Base-by-base conservation (phyloP, 345 rosid species). In the Lagerstroemia speciosa region DNA sequence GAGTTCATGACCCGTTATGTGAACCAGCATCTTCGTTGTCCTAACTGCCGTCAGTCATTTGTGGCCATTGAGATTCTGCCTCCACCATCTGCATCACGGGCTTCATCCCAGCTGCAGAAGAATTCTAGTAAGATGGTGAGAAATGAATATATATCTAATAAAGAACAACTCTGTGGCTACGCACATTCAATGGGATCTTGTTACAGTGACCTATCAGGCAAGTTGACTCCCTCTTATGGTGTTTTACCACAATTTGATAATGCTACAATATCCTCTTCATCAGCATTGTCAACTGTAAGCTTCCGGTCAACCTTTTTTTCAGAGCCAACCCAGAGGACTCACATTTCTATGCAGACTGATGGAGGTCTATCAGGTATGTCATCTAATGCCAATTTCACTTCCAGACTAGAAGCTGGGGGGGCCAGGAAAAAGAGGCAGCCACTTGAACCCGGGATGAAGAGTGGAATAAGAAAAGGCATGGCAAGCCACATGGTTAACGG, bases 1-100 rank as follows among this genome's bases (percentile, higher is more conserved):
- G 83, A 85, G 76, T 87, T 79, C 76, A 67, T 48, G 7, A 74
- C 72, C n/a, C 31, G 16, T 45, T 80, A 78, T 72, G 45, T 77
- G 32, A 76, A 78, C 62, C 20, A 7, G 34, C 79, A 63, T 36
- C 73, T 87, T 48, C 29, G 72, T 67, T 87, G 89, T 69, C 72
- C 71, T 62, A 71, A 73, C 19, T 87, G 88, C n/a, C 78, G 32
- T 50, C 60, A 41, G 26, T 68, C 78, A 46, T 87, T 85, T 68
- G 6, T 74, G 50, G 89, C 85, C 34, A 37, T 67, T 63, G 85
- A 85, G 81, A 73, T 33, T 8, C 69, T 76, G 31, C 66, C 73
- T 41, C 83, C 86, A 40, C 64, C 73, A 45, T 37, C 71, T 30
- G 38, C 46, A 37, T 61, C 67, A 33, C 50, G 57, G 62, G 20